Percentiles rank a stretch among this genome's conserved stretches.
Conservation (phyloP, 345 rosid genomes). For the Zanthoxylum bungeanum region DNA sequence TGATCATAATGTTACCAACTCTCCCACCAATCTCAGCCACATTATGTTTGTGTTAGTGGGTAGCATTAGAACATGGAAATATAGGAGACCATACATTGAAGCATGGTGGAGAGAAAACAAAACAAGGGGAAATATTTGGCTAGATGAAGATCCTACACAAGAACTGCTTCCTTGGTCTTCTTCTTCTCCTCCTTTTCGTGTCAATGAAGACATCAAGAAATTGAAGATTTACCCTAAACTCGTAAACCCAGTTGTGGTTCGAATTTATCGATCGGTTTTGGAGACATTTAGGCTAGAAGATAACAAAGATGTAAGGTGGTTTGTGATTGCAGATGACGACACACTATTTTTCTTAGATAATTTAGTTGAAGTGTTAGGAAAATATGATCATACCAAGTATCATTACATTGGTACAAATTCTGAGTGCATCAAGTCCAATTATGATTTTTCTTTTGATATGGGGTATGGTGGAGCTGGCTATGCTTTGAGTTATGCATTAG, state of each 20-base stretch:
- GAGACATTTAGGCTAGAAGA: conserved; percentile 39
- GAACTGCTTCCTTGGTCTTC: conserved; percentile 50
- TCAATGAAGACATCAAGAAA: conserved; percentile 42
- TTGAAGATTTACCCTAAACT: conserved; percentile 31
- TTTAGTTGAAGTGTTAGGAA: conserved; percentile 37
- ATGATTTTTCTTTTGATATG: conserved; percentile 47
- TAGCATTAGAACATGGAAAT: conserved; percentile 39
- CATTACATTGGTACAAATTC: conserved; percentile 50
- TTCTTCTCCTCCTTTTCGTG: conserved; percentile 41
- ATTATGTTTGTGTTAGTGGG: conserved; percentile 46
- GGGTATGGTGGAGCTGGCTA: conserved; percentile 69
- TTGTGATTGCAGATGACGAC: conserved; percentile 61
- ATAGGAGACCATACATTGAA: conserved; percentile 44
- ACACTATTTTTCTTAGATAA: conserved; percentile 47
- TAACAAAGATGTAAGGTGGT: conserved; percentile 41
- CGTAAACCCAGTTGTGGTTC: conserved; percentile 20
- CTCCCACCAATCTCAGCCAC: conserved; percentile 46
- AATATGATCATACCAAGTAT: conserved; percentile 50
- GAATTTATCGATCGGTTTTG: conserved; percentile 42
- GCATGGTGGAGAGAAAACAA: conserved; percentile 68
- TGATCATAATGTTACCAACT: not conserved
- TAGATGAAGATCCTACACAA: conserved; percentile 39
- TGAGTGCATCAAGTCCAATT: conserved; percentile 37
- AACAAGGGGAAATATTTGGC: conserved; percentile 55
- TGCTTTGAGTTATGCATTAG: conserved; percentile 58